Evolutionary conservation across 2,329 filamentous ascomycete species (phyloP), one percentile per base, ranked within the genome.

Genomic region (Fusarium sp.): DNA sequence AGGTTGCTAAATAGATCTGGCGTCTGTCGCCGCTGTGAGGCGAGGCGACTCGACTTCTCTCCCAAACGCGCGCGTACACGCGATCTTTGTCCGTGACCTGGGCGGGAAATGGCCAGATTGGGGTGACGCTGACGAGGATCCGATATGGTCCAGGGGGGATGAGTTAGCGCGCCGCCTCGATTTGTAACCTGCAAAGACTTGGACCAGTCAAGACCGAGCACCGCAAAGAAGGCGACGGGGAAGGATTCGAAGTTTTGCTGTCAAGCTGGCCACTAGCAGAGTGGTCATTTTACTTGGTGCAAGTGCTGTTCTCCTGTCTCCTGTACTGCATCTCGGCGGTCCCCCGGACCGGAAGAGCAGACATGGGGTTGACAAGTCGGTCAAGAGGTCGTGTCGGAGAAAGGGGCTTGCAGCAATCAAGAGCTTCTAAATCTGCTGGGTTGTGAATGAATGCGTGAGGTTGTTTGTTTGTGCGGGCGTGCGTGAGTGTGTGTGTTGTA

Each of bases 121-220:
- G 57, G 60, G 63, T 56, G 58, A 65, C 57, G 41, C 56, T 61
- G 60, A 60, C 56, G 67, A 65, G 63, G 73, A 75, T 67, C 62
- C 73, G 67, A 75, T 71, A 61, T 61, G 60, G 73, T 62, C 64
- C 67, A 67, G 68, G 68, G 67, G 67, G 64, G 59, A 65, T 18
- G 33, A 29, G 39, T 63, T 77, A 78, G 76, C 68, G 76, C 65
- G 50, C 58, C 67, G 72, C 57, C 67, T 72, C 67, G 57, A 64
- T 66, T 72, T 66, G 20, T 31, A 66, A 61, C 43, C 64, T 67
- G 69, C 24, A 50, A 65, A 68, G 48, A 39, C 20, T 33, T 58
- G 56, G 59, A 41, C 72, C 69, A 64, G 60, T 65, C 31, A 65
- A 56, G 64, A 58, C 20, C 20, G 37, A 74, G 67, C 61, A 52